These are phyloP conservation scores for Ampelomyces quisqualis DNA, from an alignment of 2,329 filamentous ascomycete genomes.

Conservation along the genomic window DNA sequence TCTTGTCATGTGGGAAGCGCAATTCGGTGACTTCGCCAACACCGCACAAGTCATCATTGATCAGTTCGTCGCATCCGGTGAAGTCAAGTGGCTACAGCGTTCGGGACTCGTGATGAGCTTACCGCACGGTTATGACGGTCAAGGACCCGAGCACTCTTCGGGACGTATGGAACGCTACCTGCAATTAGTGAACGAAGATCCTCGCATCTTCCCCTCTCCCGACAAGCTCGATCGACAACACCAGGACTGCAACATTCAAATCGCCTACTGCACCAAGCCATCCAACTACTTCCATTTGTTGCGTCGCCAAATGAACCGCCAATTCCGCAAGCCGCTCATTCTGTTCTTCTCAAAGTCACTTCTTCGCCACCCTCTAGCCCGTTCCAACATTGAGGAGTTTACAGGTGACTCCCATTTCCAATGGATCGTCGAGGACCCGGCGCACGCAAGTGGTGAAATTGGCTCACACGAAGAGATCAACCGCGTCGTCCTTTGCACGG, in stretches of 20 bases:
- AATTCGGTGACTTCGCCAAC: slow-evolving; percentile 99
- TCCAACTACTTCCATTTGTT: slow-evolving; percentile 96
- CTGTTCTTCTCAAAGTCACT: slow-evolving; percentile 99
- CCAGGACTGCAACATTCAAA: slow-evolving; percentile 99
- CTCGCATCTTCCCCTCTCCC: slow-evolving; percentile 81
- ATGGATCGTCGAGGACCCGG: slow-evolving; percentile 92
- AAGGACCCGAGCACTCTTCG: slow-evolving; percentile 97
- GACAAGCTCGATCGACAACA: slow-evolving; percentile 96
- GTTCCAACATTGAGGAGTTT: slow-evolving; percentile 89
- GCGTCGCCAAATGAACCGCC: slow-evolving; percentile 95
- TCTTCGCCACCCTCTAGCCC: slow-evolving; percentile 88
- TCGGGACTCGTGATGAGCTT: slow-evolving; percentile 95
- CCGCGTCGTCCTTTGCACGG: slow-evolving; percentile 89
- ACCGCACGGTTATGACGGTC: slow-evolving; percentile 96
- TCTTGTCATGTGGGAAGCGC: slow-evolving; percentile 98
- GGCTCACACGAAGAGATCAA: slow-evolving; percentile 83
- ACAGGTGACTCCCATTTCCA: slow-evolving; percentile 88
- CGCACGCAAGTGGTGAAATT: slow-evolving; percentile 73
- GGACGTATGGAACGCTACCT: slow-evolving; percentile 96
- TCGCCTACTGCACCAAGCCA: slow-evolving; percentile 95
- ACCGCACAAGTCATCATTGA: slow-evolving; percentile 99
- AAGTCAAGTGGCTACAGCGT: slow-evolving; percentile 98
- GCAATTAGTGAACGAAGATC: slow-evolving; percentile 96
- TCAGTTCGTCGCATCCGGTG: slow-evolving; percentile 96
- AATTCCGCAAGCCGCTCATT: slow-evolving; percentile 97